Evolutionary conservation across 768 basidiomycete genomes (phyloP).

Genomic region (Lentinula aciculospora): DNA sequence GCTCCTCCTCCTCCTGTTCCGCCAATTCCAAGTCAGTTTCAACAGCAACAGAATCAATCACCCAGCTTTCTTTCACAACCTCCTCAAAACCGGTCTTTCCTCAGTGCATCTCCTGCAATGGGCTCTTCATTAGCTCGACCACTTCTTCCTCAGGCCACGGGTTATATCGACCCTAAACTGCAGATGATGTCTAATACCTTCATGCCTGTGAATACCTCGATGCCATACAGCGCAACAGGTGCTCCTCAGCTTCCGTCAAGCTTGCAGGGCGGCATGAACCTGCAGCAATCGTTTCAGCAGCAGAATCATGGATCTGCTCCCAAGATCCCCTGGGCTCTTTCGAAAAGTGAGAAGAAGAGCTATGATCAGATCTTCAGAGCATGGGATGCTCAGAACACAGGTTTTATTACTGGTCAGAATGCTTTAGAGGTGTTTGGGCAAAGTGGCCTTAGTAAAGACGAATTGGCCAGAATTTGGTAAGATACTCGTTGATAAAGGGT

Average conservation of each 20-base stretch:
- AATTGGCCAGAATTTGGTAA: constrained; percentile 91
- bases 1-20: constrained; percentile 60
- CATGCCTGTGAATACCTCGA: constrained; percentile 70
- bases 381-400: constrained; percentile 81
- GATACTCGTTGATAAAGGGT: constrained; percentile 17
- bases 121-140: constrained; percentile 21
- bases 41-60: constrained; percentile 39
- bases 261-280: constrained; percentile 43
- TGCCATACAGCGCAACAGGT: constrained; percentile 54
- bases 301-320: constrained; percentile 71
- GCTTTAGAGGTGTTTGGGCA: constrained; percentile 93
- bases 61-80: constrained; percentile 37
- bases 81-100: constrained; percentile 41
- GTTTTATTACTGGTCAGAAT: constrained; percentile 81
- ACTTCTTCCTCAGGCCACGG: constrained; percentile 54
- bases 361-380: constrained; percentile 95
- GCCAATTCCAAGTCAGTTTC: constrained; percentile 56
- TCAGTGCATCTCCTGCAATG: constrained; percentile 51
- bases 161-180: constrained; percentile 77
- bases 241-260: constrained; percentile 63
- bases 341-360: constrained; percentile 89
- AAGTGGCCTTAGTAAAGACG: constrained; percentile 83
- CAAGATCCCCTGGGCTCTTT: constrained; percentile 81
- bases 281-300: constrained; percentile 86
- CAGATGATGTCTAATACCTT: constrained; percentile 90